Evolutionary conservation across 257 asterid species (phyloP), one percentile per base, ranked within the genome.

Genomic region (Misopates orontium): DNA sequence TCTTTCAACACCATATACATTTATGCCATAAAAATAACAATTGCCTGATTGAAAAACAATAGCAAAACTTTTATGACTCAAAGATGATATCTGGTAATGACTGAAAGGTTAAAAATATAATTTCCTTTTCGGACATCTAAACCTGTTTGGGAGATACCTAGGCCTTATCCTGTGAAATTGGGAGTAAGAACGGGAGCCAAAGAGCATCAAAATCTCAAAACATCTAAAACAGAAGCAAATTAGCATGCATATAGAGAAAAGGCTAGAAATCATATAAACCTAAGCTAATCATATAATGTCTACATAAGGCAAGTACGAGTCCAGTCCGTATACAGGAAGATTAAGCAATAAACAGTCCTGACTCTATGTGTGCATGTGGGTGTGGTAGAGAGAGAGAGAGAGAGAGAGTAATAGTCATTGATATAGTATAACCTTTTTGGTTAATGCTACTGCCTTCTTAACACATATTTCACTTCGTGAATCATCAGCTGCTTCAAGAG

Each of bases 341-440:
- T 28, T 28, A 7, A 28, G 36, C 36, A 28, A 28, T 28, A 28
- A 28, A 28, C 36, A 28, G 36, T 3, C 7, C n/a, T n/a, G n/a
- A 28, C 6, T 28, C 6, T 28, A 6, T 2, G 36, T n/a, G n/a
- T n/a, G n/a, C n/a, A n/a, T n/a, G n/a, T n/a, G n/a, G n/a, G n/a
- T n/a, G n/a, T n/a, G n/a, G 2, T 9, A 3, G 47, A 8, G 47
- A 41, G 47, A 42, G 48, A 6, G 48, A 42, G 4, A 42, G 48
- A 42, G 48, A 42, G 48, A 7, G 9, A 4, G 4, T 45, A 53
- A 45, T 56, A 20, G 39, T 16, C 40, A 61, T 39, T 62, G 40
- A 55, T 59, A 62, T n/a, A 25, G 28, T 20, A 56, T n/a, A 66
- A 89, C 98, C 98, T 92, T 92, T 76, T 82, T 92, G 2, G 84